Base-by-base conservation (phyloP, 352 stramenopile genomes). In the Globisporangium cylindrosporum region DNA sequence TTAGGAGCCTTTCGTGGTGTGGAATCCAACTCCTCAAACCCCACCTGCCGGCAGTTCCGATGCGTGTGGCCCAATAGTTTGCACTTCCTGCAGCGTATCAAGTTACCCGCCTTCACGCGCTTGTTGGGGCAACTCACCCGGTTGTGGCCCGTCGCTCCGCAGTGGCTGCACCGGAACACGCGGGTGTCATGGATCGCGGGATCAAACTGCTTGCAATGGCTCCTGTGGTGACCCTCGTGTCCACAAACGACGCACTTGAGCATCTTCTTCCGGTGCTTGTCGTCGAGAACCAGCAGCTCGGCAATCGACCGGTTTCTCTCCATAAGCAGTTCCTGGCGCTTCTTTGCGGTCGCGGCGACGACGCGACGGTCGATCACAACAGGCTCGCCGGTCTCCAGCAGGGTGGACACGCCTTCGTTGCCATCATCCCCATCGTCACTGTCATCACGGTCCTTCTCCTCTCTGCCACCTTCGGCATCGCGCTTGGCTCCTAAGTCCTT, bases 31-130 rank as follows among this genome's bases (percentile, higher is more conserved):
- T 10, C 22, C 25, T 32, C 25, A 8, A 10, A 14, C 25, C 20
- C 20, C 14, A 32, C 25, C 25, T 59, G 54, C 1, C 10, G 54
- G 29, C 54, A 59, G 12, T 22, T 20, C 25, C 8, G 4, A 2
- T 43, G 36, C 1, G 10, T 66, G 65, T 70, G 65, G 0, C 65
- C 65, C 2, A 55, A n/a, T 4, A 66, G 57, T 3, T 59, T 49
- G 48, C 65, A 70, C n/a, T 62, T 60, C 15, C 57, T 25, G 25
- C 65, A 68, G 7, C 62, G 62, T 25, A 49, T n/a, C 41, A 49
- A 49, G 41, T 20, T 57, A 9, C 8, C 22, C 32, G 4, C 18
- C 22, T 4, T 18, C 4, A 10, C 7, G 3, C 38, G 29, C 36
- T 2, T 60, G 29, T 36, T 36, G 7, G 65, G 57, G 25, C 57